Base-by-base conservation (phyloP, 163 green algal genomes). In the Chloroidium sp. region DNA sequence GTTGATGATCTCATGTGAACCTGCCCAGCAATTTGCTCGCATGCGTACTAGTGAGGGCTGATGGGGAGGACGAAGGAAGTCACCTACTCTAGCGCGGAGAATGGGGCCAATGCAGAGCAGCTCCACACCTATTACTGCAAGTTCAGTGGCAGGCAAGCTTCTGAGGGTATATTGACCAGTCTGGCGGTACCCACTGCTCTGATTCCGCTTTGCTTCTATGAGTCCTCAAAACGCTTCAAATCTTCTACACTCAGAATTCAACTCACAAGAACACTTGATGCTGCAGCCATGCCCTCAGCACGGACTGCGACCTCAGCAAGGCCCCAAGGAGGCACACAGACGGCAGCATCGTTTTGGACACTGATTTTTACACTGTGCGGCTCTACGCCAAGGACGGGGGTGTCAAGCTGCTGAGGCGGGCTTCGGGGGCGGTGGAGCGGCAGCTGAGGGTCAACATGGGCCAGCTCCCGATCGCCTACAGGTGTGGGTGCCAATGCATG, bases 71-170 rank as follows among this genome's bases (percentile, higher is more conserved):
- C 36, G 36, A 36, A 36, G 36, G 94, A 90, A 0, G 82, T 95
- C 68, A 80, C 76, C 13, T 89, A 84, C 75, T 87, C 80, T 57
- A 88, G 82, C 68, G 88, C 91, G 75, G 87, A 93, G 1, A 76
- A 79, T 1, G 62, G 83, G 36, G 76, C 75, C 2, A 60, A 69
- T 8, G 82, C 82, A 62, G 83, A 87, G 4, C 12, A 87, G 62
- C 84, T 96, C 4, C 89, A 86, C 68, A 89, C 94, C 0, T 97
- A 97, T 80, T 96, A 97, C 84, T 98, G 94, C 89, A 95, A 95
- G 76, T 81, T 76, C 2, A 76, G 69, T 14, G 6, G 8, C 69
- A 76, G 69, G 69, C 69, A 76, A n/a, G 12, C 12, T 57, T 14
- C 58, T 76, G 36, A 36, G 36, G 36, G 36, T 36, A 36, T 36